phyloP scores from a whole-genome alignment of 306 rosid species.

The Leucaena leucocephala region DNA sequence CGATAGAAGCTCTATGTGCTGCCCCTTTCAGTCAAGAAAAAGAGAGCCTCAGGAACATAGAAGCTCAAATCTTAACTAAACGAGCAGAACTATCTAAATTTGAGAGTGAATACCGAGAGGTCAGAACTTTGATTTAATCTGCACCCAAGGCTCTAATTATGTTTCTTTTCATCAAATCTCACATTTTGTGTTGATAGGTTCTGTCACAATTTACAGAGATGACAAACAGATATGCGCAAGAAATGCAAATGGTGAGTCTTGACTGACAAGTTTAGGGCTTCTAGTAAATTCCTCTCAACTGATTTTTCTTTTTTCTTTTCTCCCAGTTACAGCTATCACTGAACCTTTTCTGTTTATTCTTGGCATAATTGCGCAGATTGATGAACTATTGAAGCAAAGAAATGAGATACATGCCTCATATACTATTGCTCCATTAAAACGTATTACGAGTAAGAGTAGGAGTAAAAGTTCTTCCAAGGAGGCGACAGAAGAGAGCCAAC shows the following conservation, averaged over 20 bases:
- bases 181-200: slow-evolving; percentile 59
- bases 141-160: slow-evolving; percentile 23
- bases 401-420: slow-evolving; percentile 89
- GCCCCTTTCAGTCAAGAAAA: slow-evolving; percentile 74
- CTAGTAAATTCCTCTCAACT: neutral
- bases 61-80: slow-evolving; percentile 81
- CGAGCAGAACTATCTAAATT: slow-evolving; percentile 90
- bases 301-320: neutral
- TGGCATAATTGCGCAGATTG: slow-evolving; percentile 60
- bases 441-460: slow-evolving; percentile 73
- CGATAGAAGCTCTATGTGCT: slow-evolving; percentile 83
- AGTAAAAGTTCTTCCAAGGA: slow-evolving; percentile 70
- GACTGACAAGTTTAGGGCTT: neutral
- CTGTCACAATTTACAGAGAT: slow-evolving; percentile 91
- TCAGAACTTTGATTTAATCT: slow-evolving; percentile 37
- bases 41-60: slow-evolving; percentile 70
- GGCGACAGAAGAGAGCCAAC: slow-evolving; percentile 68
- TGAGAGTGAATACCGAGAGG: slow-evolving; percentile 96
- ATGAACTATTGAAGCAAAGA: slow-evolving; percentile 85
- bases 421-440: slow-evolving; percentile 71
- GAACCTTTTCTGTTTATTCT: slow-evolving; percentile 17
- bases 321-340: neutral
- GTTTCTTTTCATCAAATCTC: slow-evolving; percentile 22
- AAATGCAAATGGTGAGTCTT: slow-evolving; percentile 83
- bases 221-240: slow-evolving; percentile 88